phyloP scores from a whole-genome alignment of 2,329 filamentous ascomycete genomes.

The Aspergillus persii region DNA sequence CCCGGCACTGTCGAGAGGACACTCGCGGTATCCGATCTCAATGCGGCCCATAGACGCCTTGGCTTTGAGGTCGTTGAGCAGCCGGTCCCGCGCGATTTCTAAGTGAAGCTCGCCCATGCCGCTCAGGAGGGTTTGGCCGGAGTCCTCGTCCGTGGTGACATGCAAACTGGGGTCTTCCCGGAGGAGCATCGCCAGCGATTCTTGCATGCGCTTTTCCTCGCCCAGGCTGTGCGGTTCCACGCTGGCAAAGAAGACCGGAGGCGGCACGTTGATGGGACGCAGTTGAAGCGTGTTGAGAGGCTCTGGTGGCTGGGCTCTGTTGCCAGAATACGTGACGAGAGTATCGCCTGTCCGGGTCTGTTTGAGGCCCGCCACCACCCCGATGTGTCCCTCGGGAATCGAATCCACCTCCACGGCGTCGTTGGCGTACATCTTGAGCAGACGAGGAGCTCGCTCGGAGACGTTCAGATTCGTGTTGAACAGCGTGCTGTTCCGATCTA shows the following conservation, averaged over 20 bases:
- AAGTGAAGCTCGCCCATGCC: slow-evolving; percentile 97
- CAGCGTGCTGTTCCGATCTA: slow-evolving; percentile 70
- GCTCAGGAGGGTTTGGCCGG: slow-evolving; percentile 86
- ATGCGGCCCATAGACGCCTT: slow-evolving; percentile 84
- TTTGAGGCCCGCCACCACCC: slow-evolving; percentile 87
- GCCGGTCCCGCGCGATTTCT: slow-evolving; percentile 84
- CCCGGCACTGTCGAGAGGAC: slow-evolving; percentile 58
- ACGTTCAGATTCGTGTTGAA: slow-evolving; percentile 84
- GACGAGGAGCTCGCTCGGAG: slow-evolving; percentile 75
- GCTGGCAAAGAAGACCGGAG: slow-evolving; percentile 94
- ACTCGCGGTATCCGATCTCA: slow-evolving; percentile 93
- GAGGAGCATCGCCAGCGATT: slow-evolving; percentile 72
- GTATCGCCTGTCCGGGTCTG: slow-evolving; percentile 93
- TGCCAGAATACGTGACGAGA: slow-evolving; percentile 68
- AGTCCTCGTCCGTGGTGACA: slow-evolving; percentile 80
- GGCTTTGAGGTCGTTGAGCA: slow-evolving; percentile 84
- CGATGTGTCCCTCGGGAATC: slow-evolving; percentile 84
- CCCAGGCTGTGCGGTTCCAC: slow-evolving; percentile 76
- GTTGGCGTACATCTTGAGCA: slow-evolving; percentile 86
- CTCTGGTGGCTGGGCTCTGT: slow-evolving; percentile 64
- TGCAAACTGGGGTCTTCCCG: slow-evolving; percentile 91
- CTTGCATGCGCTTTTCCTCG: slow-evolving; percentile 76
- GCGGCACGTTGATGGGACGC: slow-evolving; percentile 82
- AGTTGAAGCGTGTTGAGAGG: slow-evolving; percentile 74
- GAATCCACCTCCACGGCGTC: slow-evolving; percentile 80